Evolutionary conservation across 164 flowering plant species (phyloP), one percentile per base, ranked within the genome.

Genomic region (Aristolochia fimbriata): DNA sequence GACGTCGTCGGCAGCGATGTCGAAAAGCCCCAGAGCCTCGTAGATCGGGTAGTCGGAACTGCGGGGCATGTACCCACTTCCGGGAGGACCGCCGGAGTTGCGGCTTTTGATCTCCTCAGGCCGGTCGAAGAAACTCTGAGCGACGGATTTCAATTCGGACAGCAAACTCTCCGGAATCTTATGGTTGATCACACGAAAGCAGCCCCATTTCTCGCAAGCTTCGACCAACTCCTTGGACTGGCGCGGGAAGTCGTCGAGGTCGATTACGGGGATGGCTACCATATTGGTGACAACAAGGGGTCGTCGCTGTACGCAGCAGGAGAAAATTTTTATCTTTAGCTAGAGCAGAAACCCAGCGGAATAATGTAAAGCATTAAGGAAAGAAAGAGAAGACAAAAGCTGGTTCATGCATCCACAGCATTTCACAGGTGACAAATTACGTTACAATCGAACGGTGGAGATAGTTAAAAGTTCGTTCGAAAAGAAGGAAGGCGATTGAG

Each of bases 11-110:
- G 79, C 75, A 8, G 66, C 73, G 23, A 76, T 50, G 57, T 86
- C 92, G 45, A 80, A 88, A 4, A 86, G 76, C 5, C 93, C 93
- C 48, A 88, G 63, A 0, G 89, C 85, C 27, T 86, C 93, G 27
- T 86, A 81, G 11, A 83, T 77, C 24, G 96, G 93, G 51, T 84
- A 86, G n/a, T n/a, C 19, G 23, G 64, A 6, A 31, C 58, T 71
- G 0, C 87, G 91, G 0, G 81, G 70, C 72, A 74, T 54, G 66
- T 89, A 85, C 1, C 96, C 96, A 52, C 89, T 84, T 1, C 86
- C 84, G 0, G 77, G 57, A 2, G 81, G 79, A 0, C 68, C 84
- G 51, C 82, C 93, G 0, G 53, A 57, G 70, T 89, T 89, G 13
- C 82, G 69, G 17, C 24, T 41, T 62, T 89, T 86, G 64, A 86